phyloP scores from a whole-genome alignment of 345 rosid species.

The Rhodamnia argentea region DNA sequence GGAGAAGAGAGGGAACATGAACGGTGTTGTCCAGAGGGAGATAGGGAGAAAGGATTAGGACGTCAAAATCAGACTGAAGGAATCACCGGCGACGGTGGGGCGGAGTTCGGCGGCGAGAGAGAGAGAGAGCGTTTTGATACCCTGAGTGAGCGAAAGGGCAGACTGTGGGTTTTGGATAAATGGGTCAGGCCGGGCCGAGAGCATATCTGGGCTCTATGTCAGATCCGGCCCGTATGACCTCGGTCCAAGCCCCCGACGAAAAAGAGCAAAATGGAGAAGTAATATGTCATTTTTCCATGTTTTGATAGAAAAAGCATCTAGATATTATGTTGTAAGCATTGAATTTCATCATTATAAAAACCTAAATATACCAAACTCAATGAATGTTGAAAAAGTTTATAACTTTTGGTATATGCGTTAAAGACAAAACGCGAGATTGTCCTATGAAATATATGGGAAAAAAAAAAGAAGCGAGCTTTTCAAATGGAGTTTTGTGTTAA shows the following conservation, averaged over 20 bases:
- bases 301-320: background rate
- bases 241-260: background rate
- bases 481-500: too few species aligned
- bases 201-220: background rate
- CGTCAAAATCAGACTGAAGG: background rate
- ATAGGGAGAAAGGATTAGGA: background rate
- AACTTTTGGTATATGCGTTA: too few species aligned
- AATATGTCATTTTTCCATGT: too few species aligned
- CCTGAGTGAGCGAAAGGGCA: background rate
- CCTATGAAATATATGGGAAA: too few species aligned
- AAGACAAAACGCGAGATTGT: too few species aligned
- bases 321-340: too few species aligned
- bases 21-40: background rate
- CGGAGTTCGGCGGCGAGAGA: background rate
- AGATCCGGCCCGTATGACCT: background rate
- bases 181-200: background rate
- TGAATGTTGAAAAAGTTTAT: too few species aligned
- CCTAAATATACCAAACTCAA: too few species aligned
- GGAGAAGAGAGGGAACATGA: background rate
- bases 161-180: background rate
- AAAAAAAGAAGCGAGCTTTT: too few species aligned
- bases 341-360: too few species aligned
- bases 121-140: background rate
- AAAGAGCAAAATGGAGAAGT: too few species aligned
- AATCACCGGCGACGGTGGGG: background rate